Evolutionary conservation across 2,329 filamentous ascomycete genomes (phyloP).

Genomic region (Colletotrichum australisinense): DNA sequence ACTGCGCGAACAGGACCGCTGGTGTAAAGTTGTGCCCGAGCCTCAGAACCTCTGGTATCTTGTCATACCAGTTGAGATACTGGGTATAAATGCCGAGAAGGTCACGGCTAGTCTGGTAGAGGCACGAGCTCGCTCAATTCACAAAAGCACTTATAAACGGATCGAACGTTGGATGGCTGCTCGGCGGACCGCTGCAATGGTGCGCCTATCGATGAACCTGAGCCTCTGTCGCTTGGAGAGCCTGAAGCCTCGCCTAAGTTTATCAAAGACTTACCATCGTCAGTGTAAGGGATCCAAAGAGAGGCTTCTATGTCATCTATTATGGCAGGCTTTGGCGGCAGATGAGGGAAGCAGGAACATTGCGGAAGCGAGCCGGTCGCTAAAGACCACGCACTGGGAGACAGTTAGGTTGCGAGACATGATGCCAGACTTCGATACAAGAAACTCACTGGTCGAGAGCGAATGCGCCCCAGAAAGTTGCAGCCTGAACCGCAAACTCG

Average conservation of each 20-base stretch:
- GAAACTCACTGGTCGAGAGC: conserved; percentile 71
- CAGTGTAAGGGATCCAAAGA: conserved; percentile 69
- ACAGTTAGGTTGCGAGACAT: not conserved
- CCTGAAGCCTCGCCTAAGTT: not conserved
- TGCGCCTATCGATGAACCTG: conserved; percentile 51
- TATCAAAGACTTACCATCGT: conserved; percentile 58
- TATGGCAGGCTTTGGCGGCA: conserved; percentile 70
- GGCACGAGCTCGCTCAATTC: conserved; percentile 80
- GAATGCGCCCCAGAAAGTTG: conserved; percentile 73
- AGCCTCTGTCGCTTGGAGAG: conserved; percentile 20
- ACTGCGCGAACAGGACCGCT: conserved; percentile 80
- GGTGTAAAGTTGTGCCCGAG: conserved; percentile 78
- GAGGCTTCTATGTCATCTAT: conserved; percentile 71
- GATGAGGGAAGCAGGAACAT: conserved; percentile 65
- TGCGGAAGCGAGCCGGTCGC: conserved; percentile 72
- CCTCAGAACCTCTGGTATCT: conserved; percentile 71
- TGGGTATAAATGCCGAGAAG: conserved; percentile 74
- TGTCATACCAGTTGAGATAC: conserved; percentile 78
- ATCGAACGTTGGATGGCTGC: conserved; percentile 75
- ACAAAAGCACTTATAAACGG: conserved; percentile 76
- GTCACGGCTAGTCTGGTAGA: conserved; percentile 70
- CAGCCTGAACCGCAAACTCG: conserved; percentile 67
- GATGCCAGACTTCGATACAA: not conserved
- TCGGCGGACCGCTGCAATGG: conserved; percentile 66
- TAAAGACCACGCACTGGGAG: conserved; percentile 70